Conservation (phyloP, 139 green algal genomes). For the Coelastrella sp. region DNA sequence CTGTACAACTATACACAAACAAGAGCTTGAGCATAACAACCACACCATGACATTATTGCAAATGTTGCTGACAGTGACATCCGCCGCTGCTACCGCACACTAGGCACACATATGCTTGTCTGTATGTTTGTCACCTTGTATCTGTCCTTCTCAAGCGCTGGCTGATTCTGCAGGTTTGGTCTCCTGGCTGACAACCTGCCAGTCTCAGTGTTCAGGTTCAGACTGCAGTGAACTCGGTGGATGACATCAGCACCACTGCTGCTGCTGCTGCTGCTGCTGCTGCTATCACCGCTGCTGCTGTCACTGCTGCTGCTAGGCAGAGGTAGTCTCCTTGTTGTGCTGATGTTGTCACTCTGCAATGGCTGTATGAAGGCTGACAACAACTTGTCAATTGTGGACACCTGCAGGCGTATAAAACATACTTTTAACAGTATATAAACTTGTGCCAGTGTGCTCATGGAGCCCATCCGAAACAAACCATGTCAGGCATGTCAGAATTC, state of each 20-base stretch:
- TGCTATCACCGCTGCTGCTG: neutral
- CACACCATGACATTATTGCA: no score
- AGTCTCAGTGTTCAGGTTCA: constrained; percentile 99
- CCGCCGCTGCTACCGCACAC: neutral
- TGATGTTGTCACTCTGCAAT: constrained; percentile 85
- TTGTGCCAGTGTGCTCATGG: no score
- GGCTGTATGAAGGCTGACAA: constrained; percentile 95
- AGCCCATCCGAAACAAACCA: no score
- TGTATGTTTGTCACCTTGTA: constrained; percentile 79
- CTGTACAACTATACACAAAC: no score
- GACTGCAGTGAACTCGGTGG: constrained; percentile 90
- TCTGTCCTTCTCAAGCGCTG: constrained; percentile 97
- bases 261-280: neutral
- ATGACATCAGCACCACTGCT: neutral
- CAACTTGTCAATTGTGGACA: constrained; percentile 94
- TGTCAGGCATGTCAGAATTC: no score
- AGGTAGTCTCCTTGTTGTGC: constrained; percentile 44
- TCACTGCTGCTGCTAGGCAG: neutral
- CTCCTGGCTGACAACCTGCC: constrained; percentile 89
- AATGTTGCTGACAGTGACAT: neutral
- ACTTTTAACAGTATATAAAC: neutral
- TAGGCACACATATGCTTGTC: no score
- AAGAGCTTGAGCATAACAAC: no score
- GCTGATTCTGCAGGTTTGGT: constrained; percentile 99
- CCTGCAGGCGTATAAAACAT: constrained; percentile 43